A percentile compares a stretch with the other conserved stretches of the same genome.
phyloP scores from a whole-genome alignment of 2,329 filamentous ascomycete species.

The Sclerotiophoma versabilis region DNA sequence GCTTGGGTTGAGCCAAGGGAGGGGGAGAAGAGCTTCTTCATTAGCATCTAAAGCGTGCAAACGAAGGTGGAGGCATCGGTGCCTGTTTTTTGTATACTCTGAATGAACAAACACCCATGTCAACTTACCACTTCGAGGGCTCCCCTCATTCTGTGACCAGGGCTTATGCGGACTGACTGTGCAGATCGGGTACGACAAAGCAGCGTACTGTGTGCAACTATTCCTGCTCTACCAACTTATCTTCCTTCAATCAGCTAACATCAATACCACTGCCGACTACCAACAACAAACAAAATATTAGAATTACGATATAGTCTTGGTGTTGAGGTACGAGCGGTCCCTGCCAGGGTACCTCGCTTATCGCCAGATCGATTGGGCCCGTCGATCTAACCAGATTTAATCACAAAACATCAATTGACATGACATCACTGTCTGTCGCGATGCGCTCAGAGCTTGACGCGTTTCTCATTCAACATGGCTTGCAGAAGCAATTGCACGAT shows the following conservation, averaged over 20 bases:
- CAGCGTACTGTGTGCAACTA: neutral
- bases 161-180: no score
- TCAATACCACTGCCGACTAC: neutral
- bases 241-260: no score
- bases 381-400: slow-evolving; percentile 15
- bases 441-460: slow-evolving; percentile 29
- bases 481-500: slow-evolving; percentile 12
- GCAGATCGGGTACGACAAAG: no score
- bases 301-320: neutral
- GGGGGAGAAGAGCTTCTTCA: slow-evolving; percentile 86
- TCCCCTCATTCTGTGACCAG: neutral
- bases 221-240: no score
- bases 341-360: slow-evolving; percentile 19
- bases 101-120: neutral
- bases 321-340: slow-evolving; percentile 1
- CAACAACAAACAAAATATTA: neutral
- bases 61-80: neutral
- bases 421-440: slow-evolving; percentile 28
- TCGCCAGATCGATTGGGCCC: slow-evolving; percentile 18
- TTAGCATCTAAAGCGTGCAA: slow-evolving; percentile 52
- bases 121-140: neutral
- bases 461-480: slow-evolving; percentile 26
- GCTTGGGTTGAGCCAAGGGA: slow-evolving; percentile 73
- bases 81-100: neutral
- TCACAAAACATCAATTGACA: slow-evolving; percentile 18